A percentile compares a stretch with the other conserved stretches of the same genome.
Evolutionary conservation across 805 yeast species (phyloP).

Genomic region (Schwanniomyces occidentalis): DNA sequence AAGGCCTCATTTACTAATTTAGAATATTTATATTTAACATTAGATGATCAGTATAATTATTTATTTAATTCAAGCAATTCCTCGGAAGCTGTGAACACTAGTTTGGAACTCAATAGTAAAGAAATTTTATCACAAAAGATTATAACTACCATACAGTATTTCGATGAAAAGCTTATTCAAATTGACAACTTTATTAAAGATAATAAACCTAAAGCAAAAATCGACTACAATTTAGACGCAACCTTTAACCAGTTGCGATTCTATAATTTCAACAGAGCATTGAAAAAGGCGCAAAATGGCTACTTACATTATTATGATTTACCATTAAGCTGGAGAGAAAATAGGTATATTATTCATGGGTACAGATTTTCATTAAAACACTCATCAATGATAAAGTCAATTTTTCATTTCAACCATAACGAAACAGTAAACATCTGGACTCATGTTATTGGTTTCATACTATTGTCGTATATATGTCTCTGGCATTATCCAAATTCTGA

Average conservation of each 20-base stretch:
- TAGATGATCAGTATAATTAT: conserved; percentile 43
- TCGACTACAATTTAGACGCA: conserved; percentile 27
- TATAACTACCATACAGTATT: conserved; percentile 42
- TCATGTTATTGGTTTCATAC: conserved; percentile 69
- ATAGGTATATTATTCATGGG: conserved; percentile 79
- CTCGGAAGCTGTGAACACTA: conserved; percentile 1
- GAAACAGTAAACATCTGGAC: conserved; percentile 95
- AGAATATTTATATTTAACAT: conserved; percentile 37
- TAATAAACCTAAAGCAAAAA: conserved; percentile 29
- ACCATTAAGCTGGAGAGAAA: conserved; percentile 93
- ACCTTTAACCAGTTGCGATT: conserved; percentile 35
- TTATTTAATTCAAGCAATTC: conserved; percentile 23
- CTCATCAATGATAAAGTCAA: conserved; percentile 55
- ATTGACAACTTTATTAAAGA: conserved; percentile 38
- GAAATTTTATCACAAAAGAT: conserved; percentile 38
- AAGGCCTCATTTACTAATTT: conserved; percentile 37
- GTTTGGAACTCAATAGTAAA: conserved; percentile 10
- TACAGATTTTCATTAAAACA: conserved; percentile 78
- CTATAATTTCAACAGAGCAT: conserved; percentile 40
- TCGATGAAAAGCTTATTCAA: conserved; percentile 40
- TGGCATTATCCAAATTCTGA: conserved; percentile 64
- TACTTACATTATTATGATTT: conserved; percentile 80
- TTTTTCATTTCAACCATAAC: conserved; percentile 67
- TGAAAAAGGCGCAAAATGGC: conserved; percentile 33
- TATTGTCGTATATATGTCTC: conserved; percentile 56